Evolutionary conservation across 768 basidiomycete genomes (phyloP).

Genomic region (Lentinula edodes): DNA sequence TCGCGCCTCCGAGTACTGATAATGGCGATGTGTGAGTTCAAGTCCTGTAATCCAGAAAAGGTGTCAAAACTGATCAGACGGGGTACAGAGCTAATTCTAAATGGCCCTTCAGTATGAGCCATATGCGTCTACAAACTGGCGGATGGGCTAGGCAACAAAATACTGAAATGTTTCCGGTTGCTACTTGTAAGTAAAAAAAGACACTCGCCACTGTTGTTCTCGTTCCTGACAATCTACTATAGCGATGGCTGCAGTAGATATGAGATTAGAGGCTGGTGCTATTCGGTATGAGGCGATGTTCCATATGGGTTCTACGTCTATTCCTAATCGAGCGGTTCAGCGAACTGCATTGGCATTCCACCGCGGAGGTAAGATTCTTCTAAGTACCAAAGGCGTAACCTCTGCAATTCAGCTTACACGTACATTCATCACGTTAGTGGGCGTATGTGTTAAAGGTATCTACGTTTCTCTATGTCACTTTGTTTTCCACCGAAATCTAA

Average conservation of each 20-base stretch:
- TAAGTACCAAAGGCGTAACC: not conserved
- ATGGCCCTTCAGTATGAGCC: conserved; percentile 61
- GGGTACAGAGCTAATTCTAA: conserved; percentile 36
- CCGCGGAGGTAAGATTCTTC: conserved; percentile 32
- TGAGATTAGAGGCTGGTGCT: conserved; percentile 35
- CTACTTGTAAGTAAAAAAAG: conserved; percentile 18
- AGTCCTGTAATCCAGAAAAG: not conserved
- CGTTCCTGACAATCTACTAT: not conserved
- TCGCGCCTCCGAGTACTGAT: conserved; percentile 64
- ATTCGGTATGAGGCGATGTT: conserved; percentile 24
- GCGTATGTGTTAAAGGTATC: conserved; percentile 5
- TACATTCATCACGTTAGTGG: not conserved
- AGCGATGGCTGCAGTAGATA: conserved; percentile 29
- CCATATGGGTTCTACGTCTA: not conserved
- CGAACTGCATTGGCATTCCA: conserved; percentile 43
- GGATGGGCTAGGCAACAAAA: conserved; percentile 67
- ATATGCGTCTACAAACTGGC: conserved; percentile 53
- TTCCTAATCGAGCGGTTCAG: not conserved
- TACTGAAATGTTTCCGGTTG: conserved; percentile 31
- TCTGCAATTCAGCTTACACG: too few relatives aligned
- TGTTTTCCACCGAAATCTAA: too few relatives aligned
- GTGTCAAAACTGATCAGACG: not conserved
- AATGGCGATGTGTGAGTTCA: conserved; percentile 26
- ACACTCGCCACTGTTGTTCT: not conserved
- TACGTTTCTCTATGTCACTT: too few relatives aligned